phyloP scores from a whole-genome alignment of 345 rosid species.

The Rhodomyrtus tomentosa region DNA sequence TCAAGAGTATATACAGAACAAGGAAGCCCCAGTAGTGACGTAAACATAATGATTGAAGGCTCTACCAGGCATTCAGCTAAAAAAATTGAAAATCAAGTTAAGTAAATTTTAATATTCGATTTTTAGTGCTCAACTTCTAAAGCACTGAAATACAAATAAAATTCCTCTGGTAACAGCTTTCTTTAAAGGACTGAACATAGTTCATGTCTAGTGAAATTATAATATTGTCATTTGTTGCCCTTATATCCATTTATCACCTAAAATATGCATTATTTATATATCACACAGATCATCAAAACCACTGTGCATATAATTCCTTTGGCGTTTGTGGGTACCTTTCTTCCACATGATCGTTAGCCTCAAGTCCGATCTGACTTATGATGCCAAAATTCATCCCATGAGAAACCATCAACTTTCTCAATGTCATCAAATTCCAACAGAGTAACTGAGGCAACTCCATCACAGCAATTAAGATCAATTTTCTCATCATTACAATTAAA shows the following conservation, averaged over 20 bases:
- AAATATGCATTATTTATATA: neutral
- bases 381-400: neutral
- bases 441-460: neutral
- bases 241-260: neutral
- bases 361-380: neutral
- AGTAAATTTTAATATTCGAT: neutral
- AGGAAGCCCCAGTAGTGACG: neutral
- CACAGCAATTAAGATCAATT: neutral
- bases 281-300: neutral
- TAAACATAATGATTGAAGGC: neutral
- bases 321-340: neutral
- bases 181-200: neutral
- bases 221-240: neutral
- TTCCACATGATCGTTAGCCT: neutral
- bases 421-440: neutral
- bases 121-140: neutral
- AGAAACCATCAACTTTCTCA: neutral
- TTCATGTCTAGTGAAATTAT: neutral
- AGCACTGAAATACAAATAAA: neutral
- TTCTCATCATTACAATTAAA: neutral
- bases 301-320: neutral
- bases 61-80: neutral
- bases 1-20: neutral
- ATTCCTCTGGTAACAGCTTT: neutral
- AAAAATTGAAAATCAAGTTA: neutral